These are phyloP conservation scores for Rhodamnia rubescens DNA, from an alignment of 345 rosid genomes.

Conservation along the genomic window DNA sequence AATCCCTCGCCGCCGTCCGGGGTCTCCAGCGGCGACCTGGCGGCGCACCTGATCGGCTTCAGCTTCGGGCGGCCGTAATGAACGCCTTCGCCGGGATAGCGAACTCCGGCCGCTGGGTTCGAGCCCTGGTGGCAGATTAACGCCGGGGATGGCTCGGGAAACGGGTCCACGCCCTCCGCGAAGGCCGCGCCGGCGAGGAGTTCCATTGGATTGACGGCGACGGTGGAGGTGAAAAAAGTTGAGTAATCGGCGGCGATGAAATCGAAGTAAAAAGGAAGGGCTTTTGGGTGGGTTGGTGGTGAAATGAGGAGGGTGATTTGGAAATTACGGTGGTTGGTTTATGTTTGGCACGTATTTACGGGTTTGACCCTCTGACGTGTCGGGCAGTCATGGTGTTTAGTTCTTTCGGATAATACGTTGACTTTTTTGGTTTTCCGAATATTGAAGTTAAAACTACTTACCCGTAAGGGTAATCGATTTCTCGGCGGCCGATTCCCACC, in stretches of 20 bases:
- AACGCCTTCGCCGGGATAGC: neutral
- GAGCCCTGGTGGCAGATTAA: constrained; percentile 4
- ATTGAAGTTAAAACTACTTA: neutral
- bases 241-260: neutral
- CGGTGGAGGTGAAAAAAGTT: neutral
- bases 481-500: no score
- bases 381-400: neutral
- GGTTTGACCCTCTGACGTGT: neutral
- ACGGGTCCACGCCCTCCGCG: constrained; percentile 28
- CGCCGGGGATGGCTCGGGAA: constrained; percentile 14
- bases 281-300: neutral
- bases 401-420: neutral
- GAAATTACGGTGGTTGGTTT: constrained; percentile 2
- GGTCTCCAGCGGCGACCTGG: constrained; percentile 19
- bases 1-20: constrained; percentile 16
- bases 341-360: neutral
- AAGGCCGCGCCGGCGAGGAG: constrained; percentile 39
- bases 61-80: constrained; percentile 21
- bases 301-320: neutral
- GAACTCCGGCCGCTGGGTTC: neutral
- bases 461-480: neutral
- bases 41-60: constrained; percentile 42
- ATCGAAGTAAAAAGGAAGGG: neutral
- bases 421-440: neutral
- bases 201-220: constrained; percentile 21